Conservation (phyloP, 2,329 filamentous ascomycete genomes). For the Xylariaceae sp. region DNA sequence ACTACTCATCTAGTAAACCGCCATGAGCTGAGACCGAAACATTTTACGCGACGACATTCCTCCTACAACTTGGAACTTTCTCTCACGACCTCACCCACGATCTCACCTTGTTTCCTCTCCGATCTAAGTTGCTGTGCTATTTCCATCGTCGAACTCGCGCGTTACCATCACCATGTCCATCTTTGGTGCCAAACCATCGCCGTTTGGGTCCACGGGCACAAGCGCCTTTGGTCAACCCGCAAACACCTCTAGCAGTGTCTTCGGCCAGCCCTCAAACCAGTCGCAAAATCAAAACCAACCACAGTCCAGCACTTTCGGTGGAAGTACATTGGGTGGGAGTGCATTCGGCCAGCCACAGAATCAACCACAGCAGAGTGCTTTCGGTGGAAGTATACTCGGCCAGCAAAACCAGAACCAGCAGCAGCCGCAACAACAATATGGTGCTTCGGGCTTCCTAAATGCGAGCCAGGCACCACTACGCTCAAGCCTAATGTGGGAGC, state of each 20-base stretch:
- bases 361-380: conserved; percentile 28
- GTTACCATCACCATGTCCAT: conserved; percentile 29
- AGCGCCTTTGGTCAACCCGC: conserved; percentile 35
- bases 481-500: conserved; percentile 36
- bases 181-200: conserved; percentile 27
- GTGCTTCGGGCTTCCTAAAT: conserved; percentile 48
- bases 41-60: neutral
- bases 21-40: conserved; percentile 5
- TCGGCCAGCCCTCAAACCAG: conserved; percentile 46
- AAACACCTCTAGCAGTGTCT: conserved; percentile 44
- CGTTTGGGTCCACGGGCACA: conserved; percentile 27
- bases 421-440: conserved; percentile 41
- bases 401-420: conserved; percentile 39
- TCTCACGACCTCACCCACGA: neutral
- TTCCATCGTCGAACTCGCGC: neutral
- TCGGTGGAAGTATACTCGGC: conserved; percentile 37
- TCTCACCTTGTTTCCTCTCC: neutral
- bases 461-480: conserved; percentile 43
- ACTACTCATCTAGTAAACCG: neutral
- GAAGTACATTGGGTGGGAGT: conserved; percentile 38
- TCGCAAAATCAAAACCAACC: conserved; percentile 37
- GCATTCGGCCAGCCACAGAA: conserved; percentile 31
- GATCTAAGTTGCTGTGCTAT: neutral
- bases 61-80: neutral
- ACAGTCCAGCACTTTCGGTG: conserved; percentile 28